phyloP scores from a whole-genome alignment of 2,329 filamentous ascomycete genomes.

The Fusarium decemcellulare region DNA sequence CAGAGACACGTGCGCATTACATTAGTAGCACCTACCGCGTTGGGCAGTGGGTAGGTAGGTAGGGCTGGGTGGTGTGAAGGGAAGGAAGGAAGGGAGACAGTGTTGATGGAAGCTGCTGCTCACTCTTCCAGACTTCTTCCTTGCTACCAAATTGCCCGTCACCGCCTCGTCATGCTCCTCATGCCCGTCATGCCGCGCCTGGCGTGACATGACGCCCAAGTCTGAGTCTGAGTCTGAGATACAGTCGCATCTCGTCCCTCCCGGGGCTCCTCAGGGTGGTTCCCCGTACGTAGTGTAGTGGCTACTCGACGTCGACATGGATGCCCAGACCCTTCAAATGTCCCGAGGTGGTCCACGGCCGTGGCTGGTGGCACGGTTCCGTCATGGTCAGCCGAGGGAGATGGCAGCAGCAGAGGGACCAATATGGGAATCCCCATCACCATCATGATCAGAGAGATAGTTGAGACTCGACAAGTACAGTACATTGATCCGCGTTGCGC shows the following conservation, averaged over 20 bases:
- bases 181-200: background rate
- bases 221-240: background rate
- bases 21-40: constrained; percentile 39
- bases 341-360: constrained; percentile 4
- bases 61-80: constrained; percentile 8
- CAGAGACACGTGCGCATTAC: constrained; percentile 41
- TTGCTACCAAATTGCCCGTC: background rate
- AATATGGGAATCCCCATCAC: background rate
- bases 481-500: constrained; percentile 1
- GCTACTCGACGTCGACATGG: constrained; percentile 29
- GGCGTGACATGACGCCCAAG: constrained; percentile 25
- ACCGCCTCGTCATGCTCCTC: background rate
- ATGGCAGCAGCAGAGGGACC: constrained; percentile 24
- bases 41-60: constrained; percentile 17
- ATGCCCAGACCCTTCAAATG: constrained; percentile 21
- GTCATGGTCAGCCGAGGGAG: constrained; percentile 44
- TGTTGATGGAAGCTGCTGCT: no score
- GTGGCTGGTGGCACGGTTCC: constrained; percentile 29
- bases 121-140: no score
- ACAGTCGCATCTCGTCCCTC: constrained; percentile 29
- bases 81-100: background rate
- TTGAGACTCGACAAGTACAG: background rate
- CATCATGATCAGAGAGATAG: no score
- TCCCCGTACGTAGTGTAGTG: constrained; percentile 32
- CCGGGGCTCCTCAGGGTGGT: constrained; percentile 41